Evolutionary conservation across 495 filamentous ascomycete genomes (phyloP).

Genomic region (Cudoniella acicularis): DNA sequence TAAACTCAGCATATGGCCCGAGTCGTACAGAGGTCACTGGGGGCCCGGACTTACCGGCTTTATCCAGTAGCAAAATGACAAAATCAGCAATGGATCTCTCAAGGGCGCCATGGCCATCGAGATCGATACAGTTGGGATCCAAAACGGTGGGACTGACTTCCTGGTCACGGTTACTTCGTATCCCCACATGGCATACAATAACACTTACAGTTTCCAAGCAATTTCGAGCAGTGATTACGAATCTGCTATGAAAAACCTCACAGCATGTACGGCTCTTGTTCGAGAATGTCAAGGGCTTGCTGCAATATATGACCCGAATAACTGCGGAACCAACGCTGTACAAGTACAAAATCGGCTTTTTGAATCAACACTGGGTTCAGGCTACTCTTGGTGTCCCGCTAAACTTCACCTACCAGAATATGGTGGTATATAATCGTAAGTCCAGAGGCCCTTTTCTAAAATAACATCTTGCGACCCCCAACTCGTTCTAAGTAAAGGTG

Average conservation of each 20-base stretch:
- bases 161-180: slow-evolving; percentile 44
- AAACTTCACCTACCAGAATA: slow-evolving; percentile 45
- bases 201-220: slow-evolving; percentile 24
- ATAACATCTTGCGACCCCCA: no score
- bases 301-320: slow-evolving; percentile 2
- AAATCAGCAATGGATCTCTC: slow-evolving; percentile 32
- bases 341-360: slow-evolving; percentile 35
- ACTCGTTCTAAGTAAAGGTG: no score
- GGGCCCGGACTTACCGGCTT: slow-evolving; percentile 46
- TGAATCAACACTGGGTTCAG: slow-evolving; percentile 53
- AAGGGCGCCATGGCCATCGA: slow-evolving; percentile 40
- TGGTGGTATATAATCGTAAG: not conserved
- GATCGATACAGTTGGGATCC: slow-evolving; percentile 50
- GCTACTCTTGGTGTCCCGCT: slow-evolving; percentile 53
- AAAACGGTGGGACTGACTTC: slow-evolving; percentile 53
- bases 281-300: slow-evolving; percentile 1
- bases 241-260: slow-evolving; percentile 10
- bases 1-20: slow-evolving; percentile 44
- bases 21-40: slow-evolving; percentile 54
- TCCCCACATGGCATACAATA: slow-evolving; percentile 46
- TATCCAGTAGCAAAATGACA: slow-evolving; percentile 45
- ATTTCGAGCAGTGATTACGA: slow-evolving; percentile 4
- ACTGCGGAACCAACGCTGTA: not conserved
- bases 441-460: no score
- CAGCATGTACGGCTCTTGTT: not conserved